Base-by-base conservation (phyloP, 1,284 basidiomycete species). In the Apiotrichum mycotoxinovorans region DNA sequence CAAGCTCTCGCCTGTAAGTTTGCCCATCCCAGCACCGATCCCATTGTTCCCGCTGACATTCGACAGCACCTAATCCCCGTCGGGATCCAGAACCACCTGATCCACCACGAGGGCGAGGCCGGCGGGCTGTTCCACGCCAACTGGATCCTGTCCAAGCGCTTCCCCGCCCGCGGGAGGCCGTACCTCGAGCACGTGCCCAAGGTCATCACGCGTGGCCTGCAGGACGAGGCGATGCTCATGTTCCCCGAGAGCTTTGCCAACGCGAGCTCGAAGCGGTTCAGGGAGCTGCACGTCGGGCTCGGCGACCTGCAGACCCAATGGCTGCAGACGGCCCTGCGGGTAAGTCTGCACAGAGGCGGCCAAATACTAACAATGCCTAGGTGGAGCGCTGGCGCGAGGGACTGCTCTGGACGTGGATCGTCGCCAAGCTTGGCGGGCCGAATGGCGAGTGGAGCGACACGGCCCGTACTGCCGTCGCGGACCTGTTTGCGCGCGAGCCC, bases 301-400 rank as follows among this genome's bases (percentile, higher is more conserved):
- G 72, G 72, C 0, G 72, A 75, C 59, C 57, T 75, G 1, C 71
- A 74, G 51, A 71, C 73, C 59, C 70, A 70, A 52, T 76, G 73
- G 73, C 57, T 76, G 14, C 40, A 68, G 46, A 66, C 64, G 2
- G 60, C 67, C 18, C 50, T 73, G 12, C 58, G 72, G 12, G 30
- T 30, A 12, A 30, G 30, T 30, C 30, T n/a, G n/a, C 30, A 30
- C 7, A 5, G 30, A 30, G 30, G 30, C n/a, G n/a, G n/a, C n/a
- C n/a, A n/a, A n/a, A n/a, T 30, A 12, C 30, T 30, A 30, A 30
- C 12, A 12, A n/a, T 5, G 30, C 30, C 30, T 12, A 30, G 22
- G 69, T 75, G 5, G 75, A 76, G 45, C 65, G 75, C n/a, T 76
- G 75, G 75, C 60, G 75, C 40, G 73, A 75, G 56, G 75, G 72